These are phyloP conservation scores for Meira miltonrushii DNA, from an alignment of 1,284 basidiomycete species.

Conservation along the genomic window DNA sequence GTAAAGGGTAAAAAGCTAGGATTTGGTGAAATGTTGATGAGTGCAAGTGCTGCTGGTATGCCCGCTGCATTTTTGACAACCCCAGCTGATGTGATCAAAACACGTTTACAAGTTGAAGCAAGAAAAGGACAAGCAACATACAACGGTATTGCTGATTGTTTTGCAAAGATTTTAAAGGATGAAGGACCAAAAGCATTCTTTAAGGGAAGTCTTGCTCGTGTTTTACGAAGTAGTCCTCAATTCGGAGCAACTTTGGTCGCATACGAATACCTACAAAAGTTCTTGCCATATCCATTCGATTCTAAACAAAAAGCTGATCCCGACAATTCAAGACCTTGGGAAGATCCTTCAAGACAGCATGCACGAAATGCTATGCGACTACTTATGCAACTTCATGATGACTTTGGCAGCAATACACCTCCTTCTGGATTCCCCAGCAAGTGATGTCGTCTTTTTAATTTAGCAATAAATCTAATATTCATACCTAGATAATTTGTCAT, in stretches of 20 bases:
- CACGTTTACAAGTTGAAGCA: constrained; percentile 93
- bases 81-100: constrained; percentile 87
- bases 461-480: neutral
- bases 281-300: constrained; percentile 27
- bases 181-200: constrained; percentile 85
- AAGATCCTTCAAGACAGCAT: constrained; percentile 23
- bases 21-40: constrained; percentile 80
- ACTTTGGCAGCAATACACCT: constrained; percentile 19
- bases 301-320: constrained; percentile 3
- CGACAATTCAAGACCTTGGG: constrained; percentile 17
- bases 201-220: constrained; percentile 89
- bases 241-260: constrained; percentile 89
- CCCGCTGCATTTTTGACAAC: constrained; percentile 64
- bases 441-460: neutral
- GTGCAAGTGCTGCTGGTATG: constrained; percentile 80
- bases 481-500: neutral
- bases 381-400: constrained; percentile 21
- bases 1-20: constrained; percentile 85
- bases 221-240: constrained; percentile 66
- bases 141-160: constrained; percentile 83
- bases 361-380: constrained; percentile 17
- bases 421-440: constrained; percentile 13
- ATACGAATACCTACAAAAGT: constrained; percentile 66
- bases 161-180: constrained; percentile 74
- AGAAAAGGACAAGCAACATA: constrained; percentile 86